Base-by-base conservation (phyloP, 495 filamentous ascomycete genomes). In the Xylaria palmicola region DNA sequence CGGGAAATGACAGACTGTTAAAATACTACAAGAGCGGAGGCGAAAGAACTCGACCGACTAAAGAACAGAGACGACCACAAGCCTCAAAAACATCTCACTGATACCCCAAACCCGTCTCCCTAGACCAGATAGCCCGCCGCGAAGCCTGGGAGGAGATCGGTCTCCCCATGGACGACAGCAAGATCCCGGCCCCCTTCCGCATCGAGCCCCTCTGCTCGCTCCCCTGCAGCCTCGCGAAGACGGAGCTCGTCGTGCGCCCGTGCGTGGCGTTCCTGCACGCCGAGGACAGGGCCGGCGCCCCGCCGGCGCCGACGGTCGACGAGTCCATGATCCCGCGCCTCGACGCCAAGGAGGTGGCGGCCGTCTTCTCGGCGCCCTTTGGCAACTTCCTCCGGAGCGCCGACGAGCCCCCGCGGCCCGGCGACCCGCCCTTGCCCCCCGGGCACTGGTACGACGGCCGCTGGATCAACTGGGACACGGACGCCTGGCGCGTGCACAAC, bases 111-210 rank as follows among this genome's bases (percentile, higher is more conserved):
- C 24, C 67, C 17, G 84, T 85, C 67, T 79, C 79, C 2, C 71
- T 81, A 72, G 86, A 89, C 72, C 80, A 90, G 69, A 94, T 91
- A 47, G 90, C 92, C 22, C 86, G 92, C 19, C 85, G 92, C 69
- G 92, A 97, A 81, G 92, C 92, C 12, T 86, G 80, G 68, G 92
- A 97, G 68, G 92, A 97, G 74, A 96, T 97, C 70, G 92, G 92
- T 1, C 84, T 97, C 0, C 88, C 92, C 7, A 79, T 84, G 52
- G 82, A 85, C 64, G 77, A 85, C 66, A 66, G 75, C 41, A 78
- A 81, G 56, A 77, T 94, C 12, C 89, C 88, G 0, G 63, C 73
- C 0, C 89, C 89, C 4, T 96, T 94, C 75, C 69, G 78, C 50
- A 86, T 96, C 65, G 91, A 96, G 72, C 89, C 92, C 62, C 84